Percentiles rank a stretch among this genome's conserved stretches.
Evolutionary conservation across 495 filamentous ascomycete genomes (phyloP).

Genomic region (Usnea hakonensis): DNA sequence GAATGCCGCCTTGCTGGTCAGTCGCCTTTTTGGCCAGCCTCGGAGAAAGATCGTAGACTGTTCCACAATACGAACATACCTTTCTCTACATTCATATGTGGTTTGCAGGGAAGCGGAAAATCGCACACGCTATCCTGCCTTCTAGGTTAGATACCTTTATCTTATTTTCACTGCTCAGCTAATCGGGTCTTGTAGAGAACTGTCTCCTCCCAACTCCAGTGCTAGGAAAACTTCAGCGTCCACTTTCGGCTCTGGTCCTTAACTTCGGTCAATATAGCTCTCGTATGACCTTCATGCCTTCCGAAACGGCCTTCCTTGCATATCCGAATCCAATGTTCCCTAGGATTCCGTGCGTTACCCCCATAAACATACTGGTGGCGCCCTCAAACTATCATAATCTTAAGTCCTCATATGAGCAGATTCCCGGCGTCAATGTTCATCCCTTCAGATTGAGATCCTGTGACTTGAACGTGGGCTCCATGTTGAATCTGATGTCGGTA

Average conservation of each 20-base stretch:
- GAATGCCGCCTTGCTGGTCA: not conserved
- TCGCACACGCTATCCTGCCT: conserved; percentile 66
- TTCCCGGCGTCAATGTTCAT: conserved; percentile 34
- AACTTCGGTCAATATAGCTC: conserved; percentile 57
- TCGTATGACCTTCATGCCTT: conserved; percentile 43
- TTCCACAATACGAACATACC: conserved; percentile 54
- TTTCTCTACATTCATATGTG: conserved; percentile 66
- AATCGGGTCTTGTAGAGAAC: not conserved
- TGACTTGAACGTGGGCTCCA: conserved; percentile 54
- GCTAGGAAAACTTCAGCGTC: conserved; percentile 35
- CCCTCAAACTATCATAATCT: conserved; percentile 50
- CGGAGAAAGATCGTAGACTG: not conserved
- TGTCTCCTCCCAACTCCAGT: conserved; percentile 22
- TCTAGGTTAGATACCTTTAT: conserved; percentile 54
- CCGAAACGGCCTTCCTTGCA: not conserved
- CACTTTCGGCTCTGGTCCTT: conserved; percentile 60
- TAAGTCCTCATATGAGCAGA: conserved; percentile 29
- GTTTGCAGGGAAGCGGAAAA: conserved; percentile 67
- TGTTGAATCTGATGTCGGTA: conserved; percentile 62
- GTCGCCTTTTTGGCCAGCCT: not conserved
- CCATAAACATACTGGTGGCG: conserved; percentile 49
- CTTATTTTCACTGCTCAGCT: not conserved
- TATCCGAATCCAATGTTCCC: not conserved
- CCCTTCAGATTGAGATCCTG: conserved; percentile 47
- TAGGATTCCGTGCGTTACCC: not conserved